Base-by-base conservation (phyloP, 202 grass and related monocot species). In the Alloteropsis angusta region DNA sequence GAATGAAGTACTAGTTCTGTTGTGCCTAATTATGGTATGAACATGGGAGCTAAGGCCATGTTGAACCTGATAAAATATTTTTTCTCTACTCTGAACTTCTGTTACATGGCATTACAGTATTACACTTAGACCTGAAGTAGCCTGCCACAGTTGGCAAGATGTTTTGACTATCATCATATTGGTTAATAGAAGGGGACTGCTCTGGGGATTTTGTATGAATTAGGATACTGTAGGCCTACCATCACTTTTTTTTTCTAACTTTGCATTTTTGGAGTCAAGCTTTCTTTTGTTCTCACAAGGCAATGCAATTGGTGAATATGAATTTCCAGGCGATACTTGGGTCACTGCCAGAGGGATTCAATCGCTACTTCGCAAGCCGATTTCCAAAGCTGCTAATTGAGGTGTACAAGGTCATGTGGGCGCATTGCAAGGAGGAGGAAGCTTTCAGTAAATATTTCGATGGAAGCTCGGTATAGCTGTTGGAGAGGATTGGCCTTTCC, bases 341-440 rank as follows among this genome's bases (percentile, higher is more conserved):
- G 26, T 85, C 88, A 7, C 68, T 96, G 64, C 88, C 96, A 0
- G 92, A 96, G 84, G 96, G 96, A 64, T 99, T 96, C 55, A 82
- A 95, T 86, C 42, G 44, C 38, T 95, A 95, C 62, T 99, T 99
- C 35, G 83, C 88, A 30, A 93, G 80, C 60, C 83, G 92, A 14
- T 99, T 99, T 45, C 96, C 96, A 0, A 95, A 86, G 75, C 85
- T 99, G 32, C 76, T 99, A 32, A 95, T 93, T 32, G 88, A 99
- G 85, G 96, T 95, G 30, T 99, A 95, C 79, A 87, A 93, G 64
- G 81, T 99, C 65, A 61, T 95, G 53, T 74, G 5, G 18, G 71
- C 59, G 64, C 83, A 93, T 74, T 99, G 96, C 84, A 80, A 84
- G 48, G 90, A 91, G 21, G 96, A 98, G 77, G 88, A 85, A 66